Percentiles rank a stretch among this genome's conserved stretches.
These are phyloP conservation scores for Dactylellina drechsleri DNA, from an alignment of 2,329 filamentous ascomycete species.

Conservation along the genomic window DNA sequence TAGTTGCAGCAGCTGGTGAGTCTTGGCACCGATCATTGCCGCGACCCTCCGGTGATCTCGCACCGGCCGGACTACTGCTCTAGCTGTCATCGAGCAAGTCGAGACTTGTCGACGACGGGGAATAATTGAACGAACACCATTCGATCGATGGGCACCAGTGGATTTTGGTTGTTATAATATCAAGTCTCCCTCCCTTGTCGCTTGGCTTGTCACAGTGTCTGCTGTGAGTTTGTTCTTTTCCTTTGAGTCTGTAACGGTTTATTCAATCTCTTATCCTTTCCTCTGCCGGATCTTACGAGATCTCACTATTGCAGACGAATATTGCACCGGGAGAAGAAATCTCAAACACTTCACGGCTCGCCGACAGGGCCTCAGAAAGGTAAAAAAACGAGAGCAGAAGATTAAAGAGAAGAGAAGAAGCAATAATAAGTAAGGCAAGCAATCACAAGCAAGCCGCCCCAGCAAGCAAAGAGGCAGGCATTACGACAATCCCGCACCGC, in stretches of 20 bases:
- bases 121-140: too few relatives aligned
- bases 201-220: too few relatives aligned
- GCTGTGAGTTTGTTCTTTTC: too few relatives aligned
- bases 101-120: too few relatives aligned
- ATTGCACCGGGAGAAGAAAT: constrained; percentile 7
- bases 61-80: background rate
- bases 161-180: too few relatives aligned
- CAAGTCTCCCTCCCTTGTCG: too few relatives aligned
- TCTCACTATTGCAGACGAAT: too few relatives aligned
- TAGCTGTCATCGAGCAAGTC: background rate
- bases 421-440: background rate
- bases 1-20: constrained; percentile 20
- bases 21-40: constrained; percentile 52
- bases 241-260: too few relatives aligned
- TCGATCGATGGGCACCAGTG: too few relatives aligned
- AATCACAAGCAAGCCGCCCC: constrained; percentile 33
- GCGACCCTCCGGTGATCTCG: constrained; percentile 46
- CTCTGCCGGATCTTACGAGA: too few relatives aligned
- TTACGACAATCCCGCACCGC: constrained; percentile 51
- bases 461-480: constrained; percentile 34
- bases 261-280: too few relatives aligned
- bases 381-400: background rate
- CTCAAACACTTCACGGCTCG: constrained; percentile 49
- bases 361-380: too few relatives aligned
- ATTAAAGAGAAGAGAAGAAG: constrained; percentile 9